phyloP scores from a whole-genome alignment of 257 asterid genomes.

The Buddleja alternifolia region DNA sequence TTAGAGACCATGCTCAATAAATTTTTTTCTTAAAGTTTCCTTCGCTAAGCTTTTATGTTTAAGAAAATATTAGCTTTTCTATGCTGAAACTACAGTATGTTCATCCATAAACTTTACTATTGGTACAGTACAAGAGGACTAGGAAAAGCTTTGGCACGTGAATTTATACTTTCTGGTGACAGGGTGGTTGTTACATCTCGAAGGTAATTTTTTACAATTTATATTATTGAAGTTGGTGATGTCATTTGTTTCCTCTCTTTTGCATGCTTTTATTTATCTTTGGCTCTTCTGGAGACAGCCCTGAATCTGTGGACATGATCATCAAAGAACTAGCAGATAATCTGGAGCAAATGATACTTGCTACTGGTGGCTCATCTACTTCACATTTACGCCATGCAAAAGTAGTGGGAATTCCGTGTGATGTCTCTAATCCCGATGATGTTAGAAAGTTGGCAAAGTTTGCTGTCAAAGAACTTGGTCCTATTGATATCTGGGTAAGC shows the following conservation, averaged over 20 bases:
- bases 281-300: slow-evolving; percentile 56
- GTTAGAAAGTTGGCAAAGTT: slow-evolving; percentile 69
- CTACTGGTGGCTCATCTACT: slow-evolving; percentile 51
- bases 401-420: slow-evolving; percentile 86
- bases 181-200: slow-evolving; percentile 88
- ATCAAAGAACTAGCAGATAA: slow-evolving; percentile 78
- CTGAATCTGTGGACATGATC: slow-evolving; percentile 75
- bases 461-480: slow-evolving; percentile 74
- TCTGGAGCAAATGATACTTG: slow-evolving; percentile 55
- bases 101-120: slow-evolving; percentile 31
- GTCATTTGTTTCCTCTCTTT: slow-evolving; percentile 4
- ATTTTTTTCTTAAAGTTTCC: too few relatives aligned
- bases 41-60: too few relatives aligned
- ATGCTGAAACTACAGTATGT: background rate
- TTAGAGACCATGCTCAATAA: background rate
- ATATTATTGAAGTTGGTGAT: slow-evolving; percentile 24
- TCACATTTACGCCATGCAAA: slow-evolving; percentile 59
- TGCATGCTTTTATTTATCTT: slow-evolving; percentile 29
- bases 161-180: slow-evolving; percentile 93
- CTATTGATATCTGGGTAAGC: slow-evolving; percentile 85
- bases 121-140: slow-evolving; percentile 90
- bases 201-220: slow-evolving; percentile 56
- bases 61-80: background rate
- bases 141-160: slow-evolving; percentile 98
- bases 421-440: slow-evolving; percentile 89